These are phyloP conservation scores for Plectosphaerella plurivora DNA, from an alignment of 2,329 filamentous ascomycete species.

Conservation along the genomic window DNA sequence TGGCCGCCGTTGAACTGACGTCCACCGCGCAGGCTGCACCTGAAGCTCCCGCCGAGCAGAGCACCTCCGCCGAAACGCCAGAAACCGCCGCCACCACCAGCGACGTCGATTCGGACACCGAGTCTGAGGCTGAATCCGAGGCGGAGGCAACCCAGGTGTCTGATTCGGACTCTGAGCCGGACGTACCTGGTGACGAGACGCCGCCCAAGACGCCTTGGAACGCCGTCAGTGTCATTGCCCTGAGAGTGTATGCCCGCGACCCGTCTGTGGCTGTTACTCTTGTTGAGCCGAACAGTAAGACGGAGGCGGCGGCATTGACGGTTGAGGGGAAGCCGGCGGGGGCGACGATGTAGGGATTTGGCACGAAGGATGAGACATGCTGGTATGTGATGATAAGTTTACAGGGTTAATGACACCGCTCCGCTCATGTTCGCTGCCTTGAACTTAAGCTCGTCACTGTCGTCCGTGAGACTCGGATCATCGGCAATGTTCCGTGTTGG, in stretches of 20 bases:
- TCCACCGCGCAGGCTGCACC: not conserved
- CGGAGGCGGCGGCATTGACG: conserved; percentile 21
- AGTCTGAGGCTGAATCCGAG: conserved; percentile 6
- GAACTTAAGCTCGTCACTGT: no score
- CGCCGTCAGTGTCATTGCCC: conserved; percentile 34
- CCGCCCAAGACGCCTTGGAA: conserved; percentile 27
- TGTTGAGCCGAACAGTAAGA: conserved; percentile 23
- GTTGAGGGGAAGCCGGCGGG: conserved; percentile 21
- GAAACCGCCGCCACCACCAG: not conserved
- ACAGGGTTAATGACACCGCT: no score
- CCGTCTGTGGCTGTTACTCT: conserved; percentile 26
- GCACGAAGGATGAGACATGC: not conserved
- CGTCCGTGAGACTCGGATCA: no score
- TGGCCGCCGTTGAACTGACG: not conserved
- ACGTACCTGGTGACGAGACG: conserved; percentile 6
- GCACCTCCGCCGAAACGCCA: not conserved
- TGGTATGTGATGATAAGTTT: no score
- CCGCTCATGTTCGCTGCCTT: no score
- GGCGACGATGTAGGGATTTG: conserved; percentile 19
- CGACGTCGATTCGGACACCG: not conserved
- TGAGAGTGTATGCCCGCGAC: conserved; percentile 33
- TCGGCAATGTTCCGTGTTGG: no score
- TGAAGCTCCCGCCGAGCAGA: not conserved
- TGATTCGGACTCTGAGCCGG: conserved; percentile 6
- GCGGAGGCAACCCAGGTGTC: not conserved